Evolutionary conservation across 257 asterid species (phyloP).

Genomic region (Verbena officinalis): DNA sequence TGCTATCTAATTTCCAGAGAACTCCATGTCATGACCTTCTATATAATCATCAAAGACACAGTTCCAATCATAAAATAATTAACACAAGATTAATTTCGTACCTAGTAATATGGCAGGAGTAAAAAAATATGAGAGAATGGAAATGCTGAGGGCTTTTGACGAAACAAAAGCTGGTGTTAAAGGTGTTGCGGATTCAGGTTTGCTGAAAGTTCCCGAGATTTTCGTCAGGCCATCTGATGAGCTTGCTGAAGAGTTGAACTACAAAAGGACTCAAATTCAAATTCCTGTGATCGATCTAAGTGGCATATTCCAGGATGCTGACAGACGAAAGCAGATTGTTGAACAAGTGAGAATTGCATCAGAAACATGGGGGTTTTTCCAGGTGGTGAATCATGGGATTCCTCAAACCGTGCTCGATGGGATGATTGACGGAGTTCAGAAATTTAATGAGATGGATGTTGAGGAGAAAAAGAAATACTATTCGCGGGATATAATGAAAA

Average conservation of each 20-base stretch:
- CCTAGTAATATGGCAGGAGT: not conserved
- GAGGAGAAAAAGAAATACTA: slow-evolving; percentile 42
- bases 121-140: not conserved
- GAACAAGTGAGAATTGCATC: not conserved
- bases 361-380: slow-evolving; percentile 43
- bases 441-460: slow-evolving; percentile 34
- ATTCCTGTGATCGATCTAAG: not conserved
- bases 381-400: slow-evolving; percentile 40
- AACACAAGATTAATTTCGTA: not conserved
- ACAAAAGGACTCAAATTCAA: not conserved
- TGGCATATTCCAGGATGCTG: not conserved
- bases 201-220: not conserved
- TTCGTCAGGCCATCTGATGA: not conserved
- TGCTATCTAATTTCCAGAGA: too few species aligned
- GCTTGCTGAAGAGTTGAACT: not conserved
- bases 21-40: too few species aligned
- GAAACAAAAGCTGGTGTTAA: slow-evolving; percentile 32
- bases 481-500: slow-evolving; percentile 32
- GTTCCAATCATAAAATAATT: not conserved
- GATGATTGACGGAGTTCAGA: slow-evolving; percentile 5
- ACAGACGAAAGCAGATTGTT: not conserved
- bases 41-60: not conserved
- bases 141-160: not conserved
- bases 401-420: slow-evolving; percentile 29
- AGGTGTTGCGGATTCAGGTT: slow-evolving; percentile 25